Evolutionary conservation across 208 protist species (phyloP), one percentile per base, ranked within the genome.

Genomic region (Trypanosoma rangeli): DNA sequence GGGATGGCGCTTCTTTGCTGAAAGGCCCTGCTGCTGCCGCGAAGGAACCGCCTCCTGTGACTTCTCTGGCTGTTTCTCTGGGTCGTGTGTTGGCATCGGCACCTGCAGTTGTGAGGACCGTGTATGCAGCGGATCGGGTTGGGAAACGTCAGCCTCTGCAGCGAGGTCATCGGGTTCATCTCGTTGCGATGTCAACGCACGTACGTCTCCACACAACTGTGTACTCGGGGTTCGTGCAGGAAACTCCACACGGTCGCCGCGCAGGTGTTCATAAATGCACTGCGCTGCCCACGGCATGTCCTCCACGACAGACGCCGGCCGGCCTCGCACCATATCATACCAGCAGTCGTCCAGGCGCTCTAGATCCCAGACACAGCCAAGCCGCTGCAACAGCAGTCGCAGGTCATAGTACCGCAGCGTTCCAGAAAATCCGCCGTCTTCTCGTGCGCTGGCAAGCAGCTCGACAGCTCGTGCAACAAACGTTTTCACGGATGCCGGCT

Each of bases 331-430:
- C 50, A 91, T 85, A 58, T 91, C 85, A 64, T 90, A 94, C 89
- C 89, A 94, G 65, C 82, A 87, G 72, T 94, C 89, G 55, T 94
- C 89, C 59, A 87, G 70, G 10, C 79, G 76, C n/a, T 94, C 89
- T 26, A 42, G 64, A 18, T 66, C 71, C 85, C 85, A 91, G 26
- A 0, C 28, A 39, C 46, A 67, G 26, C 79, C 79, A 8, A 92
- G 61, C 1, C 73, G 73, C 10, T 50, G 42, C 28, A 82, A 58
- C 1, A 94, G 70, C 1, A 50, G 57, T 22, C 48, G 66, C 48
- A 88, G 80, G 52, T 89, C 85, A 1, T 64, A 65, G 64, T 87
- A 94, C 52, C 62, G 79, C 18, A 94, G 60, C 15, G 52, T 49
- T 18, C 85, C 82, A n/a, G 82, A 82, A 57, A 86, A 90, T 20